A percentile compares a stretch with the other conserved stretches of the same genome.
Conservation (phyloP, 495 filamentous ascomycete species). For the Patellaria atrata region DNA sequence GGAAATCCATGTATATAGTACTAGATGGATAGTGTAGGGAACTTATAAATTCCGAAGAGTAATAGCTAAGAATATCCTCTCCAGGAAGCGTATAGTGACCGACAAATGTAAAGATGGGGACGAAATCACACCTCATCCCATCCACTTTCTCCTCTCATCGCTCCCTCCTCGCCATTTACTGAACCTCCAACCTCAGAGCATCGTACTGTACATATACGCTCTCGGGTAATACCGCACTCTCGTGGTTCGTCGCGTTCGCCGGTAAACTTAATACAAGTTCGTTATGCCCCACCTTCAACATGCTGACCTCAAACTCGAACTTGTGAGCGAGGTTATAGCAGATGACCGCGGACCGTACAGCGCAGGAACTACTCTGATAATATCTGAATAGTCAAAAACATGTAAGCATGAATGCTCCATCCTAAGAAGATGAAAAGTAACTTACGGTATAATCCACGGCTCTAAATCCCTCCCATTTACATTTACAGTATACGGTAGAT, state of each 20-base stretch:
- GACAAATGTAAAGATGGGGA: no score
- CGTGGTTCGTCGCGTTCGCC: slow-evolving; percentile 37
- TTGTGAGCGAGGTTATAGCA: slow-evolving; percentile 42
- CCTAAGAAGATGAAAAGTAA: slow-evolving; percentile 2
- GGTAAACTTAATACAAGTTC: slow-evolving; percentile 37
- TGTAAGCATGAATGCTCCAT: slow-evolving; percentile 21
- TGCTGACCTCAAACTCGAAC: slow-evolving; percentile 33
- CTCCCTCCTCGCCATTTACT: no score
- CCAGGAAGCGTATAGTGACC: no score
- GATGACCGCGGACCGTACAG: slow-evolving; percentile 28
- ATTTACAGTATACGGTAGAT: slow-evolving; percentile 31
- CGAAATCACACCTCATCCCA: no score
- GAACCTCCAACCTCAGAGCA: slow-evolving; percentile 38
- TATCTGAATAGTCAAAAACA: slow-evolving; percentile 1
- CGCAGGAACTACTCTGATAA: slow-evolving; percentile 8
- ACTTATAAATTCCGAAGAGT: no score
- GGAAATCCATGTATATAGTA: no score
- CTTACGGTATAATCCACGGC: slow-evolving; percentile 35
- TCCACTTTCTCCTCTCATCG: no score
- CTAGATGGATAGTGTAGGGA: no score
- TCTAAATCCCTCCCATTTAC: slow-evolving; percentile 32
- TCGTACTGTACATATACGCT: slow-evolving; percentile 46
- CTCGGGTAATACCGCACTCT: slow-evolving; percentile 37
- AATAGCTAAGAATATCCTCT: no score
- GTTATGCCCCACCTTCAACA: slow-evolving; percentile 35